Percentiles rank a stretch among this genome's conserved stretches.
Conservation (phyloP, 2,329 filamentous ascomycete species). For the Monilinia aucupariae region DNA sequence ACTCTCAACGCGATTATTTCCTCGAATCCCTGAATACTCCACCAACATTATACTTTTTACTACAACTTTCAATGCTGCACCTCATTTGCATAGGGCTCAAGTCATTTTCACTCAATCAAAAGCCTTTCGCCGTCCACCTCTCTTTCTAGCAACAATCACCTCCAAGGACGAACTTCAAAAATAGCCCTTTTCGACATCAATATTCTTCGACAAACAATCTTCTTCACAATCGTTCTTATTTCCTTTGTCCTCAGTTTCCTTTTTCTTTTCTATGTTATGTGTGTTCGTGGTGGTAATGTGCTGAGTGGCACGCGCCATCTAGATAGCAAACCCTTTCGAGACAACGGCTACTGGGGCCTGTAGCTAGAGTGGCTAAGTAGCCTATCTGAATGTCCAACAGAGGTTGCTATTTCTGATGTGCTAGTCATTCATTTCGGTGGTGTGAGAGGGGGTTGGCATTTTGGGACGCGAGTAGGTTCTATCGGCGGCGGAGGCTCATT, state of each 20-base stretch:
- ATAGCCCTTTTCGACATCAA: background rate
- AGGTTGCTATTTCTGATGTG: constrained; percentile 8
- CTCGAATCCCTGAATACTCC: no score
- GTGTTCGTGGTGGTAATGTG: background rate
- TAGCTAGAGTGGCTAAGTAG: constrained; percentile 13
- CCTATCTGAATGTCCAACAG: background rate
- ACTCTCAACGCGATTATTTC: no score
- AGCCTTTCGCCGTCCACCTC: background rate
- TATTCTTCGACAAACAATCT: background rate
- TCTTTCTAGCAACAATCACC: background rate
- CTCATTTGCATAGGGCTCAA: no score
- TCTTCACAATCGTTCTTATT: background rate
- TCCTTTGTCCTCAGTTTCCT: background rate
- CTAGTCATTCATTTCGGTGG: background rate
- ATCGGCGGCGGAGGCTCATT: constrained; percentile 2
- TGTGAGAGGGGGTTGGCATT: constrained; percentile 9
- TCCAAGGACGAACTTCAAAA: background rate
- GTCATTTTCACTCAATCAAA: background rate
- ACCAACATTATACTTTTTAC: no score
- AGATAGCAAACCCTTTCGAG: background rate
- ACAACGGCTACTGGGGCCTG: background rate
- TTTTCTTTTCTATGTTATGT: background rate
- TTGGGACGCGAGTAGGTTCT: constrained; percentile 11
- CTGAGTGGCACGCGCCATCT: background rate
- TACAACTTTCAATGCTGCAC: no score